A percentile compares a stretch with the other conserved stretches of the same genome.
Conservation (phyloP, 164 flowering plant genomes). For the Macadamia integrifolia region DNA sequence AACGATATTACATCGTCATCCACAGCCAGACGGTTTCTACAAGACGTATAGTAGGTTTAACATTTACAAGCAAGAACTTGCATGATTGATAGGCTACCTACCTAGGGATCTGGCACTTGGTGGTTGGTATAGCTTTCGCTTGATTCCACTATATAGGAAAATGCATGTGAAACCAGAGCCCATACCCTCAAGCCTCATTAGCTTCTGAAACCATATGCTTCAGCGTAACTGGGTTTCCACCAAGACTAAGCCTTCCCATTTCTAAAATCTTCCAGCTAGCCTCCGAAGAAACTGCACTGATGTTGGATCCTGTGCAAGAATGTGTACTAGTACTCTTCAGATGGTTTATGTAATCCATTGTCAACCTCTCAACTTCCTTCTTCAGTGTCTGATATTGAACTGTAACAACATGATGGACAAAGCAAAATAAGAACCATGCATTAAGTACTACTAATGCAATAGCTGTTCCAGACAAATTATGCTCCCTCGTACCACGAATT, state of each 20-base stretch:
- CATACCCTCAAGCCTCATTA: not conserved
- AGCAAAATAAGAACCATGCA: not conserved
- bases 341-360: conserved; percentile 11
- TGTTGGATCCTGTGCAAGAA: conserved; percentile 14
- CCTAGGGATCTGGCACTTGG: not conserved
- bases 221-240: conserved; percentile 10
- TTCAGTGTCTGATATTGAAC: conserved; percentile 41
- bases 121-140: not conserved
- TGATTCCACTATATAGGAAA: not conserved
- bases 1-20: too few relatives aligned
- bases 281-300: conserved; percentile 17
- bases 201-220: conserved; percentile 16
- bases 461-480: not conserved
- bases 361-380: conserved; percentile 43
- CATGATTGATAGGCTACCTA: not conserved
- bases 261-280: conserved; percentile 38
- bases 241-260: conserved; percentile 37
- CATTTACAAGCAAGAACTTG: not conserved
- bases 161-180: not conserved
- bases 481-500: not conserved
- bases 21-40: too few relatives aligned
- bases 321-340: conserved; percentile 5
- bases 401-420: conserved; percentile 12
- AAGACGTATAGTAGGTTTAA: not conserved
- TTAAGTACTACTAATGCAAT: not conserved